Percentiles rank a stretch among this genome's conserved stretches.
These are phyloP conservation scores for Gentiana dahurica DNA, from an alignment of 257 asterid genomes.

Conservation along the genomic window DNA sequence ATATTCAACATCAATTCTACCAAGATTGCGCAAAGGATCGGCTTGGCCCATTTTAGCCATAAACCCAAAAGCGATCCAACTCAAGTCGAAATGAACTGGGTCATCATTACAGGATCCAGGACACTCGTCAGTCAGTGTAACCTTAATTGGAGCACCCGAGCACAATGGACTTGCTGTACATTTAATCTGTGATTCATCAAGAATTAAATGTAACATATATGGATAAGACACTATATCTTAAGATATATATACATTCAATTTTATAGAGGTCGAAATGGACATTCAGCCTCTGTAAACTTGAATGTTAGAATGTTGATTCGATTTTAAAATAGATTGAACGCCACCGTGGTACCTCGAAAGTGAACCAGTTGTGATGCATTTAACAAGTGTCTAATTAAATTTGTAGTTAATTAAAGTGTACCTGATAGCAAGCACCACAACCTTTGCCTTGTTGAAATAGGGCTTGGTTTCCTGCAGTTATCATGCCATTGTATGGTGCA, in stretches of 20 bases:
- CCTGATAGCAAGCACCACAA: slow-evolving; percentile 11
- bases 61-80: slow-evolving; percentile 18
- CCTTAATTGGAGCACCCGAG: slow-evolving; percentile 12
- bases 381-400: no score
- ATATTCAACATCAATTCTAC: slow-evolving; percentile 9
- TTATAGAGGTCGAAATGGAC: no score
- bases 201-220: no score
- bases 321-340: no score
- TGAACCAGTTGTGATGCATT: no score
- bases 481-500: no score
- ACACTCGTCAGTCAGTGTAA: slow-evolving; percentile 20
- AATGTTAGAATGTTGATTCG: no score
- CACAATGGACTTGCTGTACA: slow-evolving; percentile 12
- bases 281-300: no score
- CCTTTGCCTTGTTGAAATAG: slow-evolving; percentile 1
- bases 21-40: slow-evolving; percentile 9
- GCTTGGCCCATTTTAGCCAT: slow-evolving; percentile 18
- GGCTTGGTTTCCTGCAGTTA: slow-evolving; percentile 7
- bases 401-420: neutral
- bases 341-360: no score
- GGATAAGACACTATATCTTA: no score
- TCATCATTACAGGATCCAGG: slow-evolving; percentile 11
- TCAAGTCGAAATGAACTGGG: slow-evolving; percentile 17
- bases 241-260: no score
- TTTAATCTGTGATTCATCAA: slow-evolving; percentile 3